Conservation (phyloP, 1,284 basidiomycete genomes). For the Moesziomyces sp. region DNA sequence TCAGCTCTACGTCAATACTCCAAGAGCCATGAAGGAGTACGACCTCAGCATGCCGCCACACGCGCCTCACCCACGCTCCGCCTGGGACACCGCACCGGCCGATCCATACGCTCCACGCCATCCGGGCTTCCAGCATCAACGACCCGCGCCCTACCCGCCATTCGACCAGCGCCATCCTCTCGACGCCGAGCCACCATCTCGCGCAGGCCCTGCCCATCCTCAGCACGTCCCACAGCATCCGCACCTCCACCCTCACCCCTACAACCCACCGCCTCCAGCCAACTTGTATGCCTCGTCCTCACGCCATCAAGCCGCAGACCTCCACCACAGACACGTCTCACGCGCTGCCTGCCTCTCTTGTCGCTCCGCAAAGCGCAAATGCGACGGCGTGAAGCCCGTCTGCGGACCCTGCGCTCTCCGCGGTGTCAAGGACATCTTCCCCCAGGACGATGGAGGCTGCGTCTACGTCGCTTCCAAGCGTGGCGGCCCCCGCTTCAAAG, state of each 20-base stretch:
- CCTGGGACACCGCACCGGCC: conserved; percentile 14
- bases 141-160: conserved; percentile 18
- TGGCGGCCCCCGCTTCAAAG: conserved; percentile 61
- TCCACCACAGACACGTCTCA: conserved; percentile 46
- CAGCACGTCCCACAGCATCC: conserved; percentile 25
- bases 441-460: conserved; percentile 50
- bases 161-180: conserved; percentile 21
- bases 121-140: conserved; percentile 16
- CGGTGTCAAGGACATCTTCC: conserved; percentile 48
- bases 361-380: conserved; percentile 58
- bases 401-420: conserved; percentile 54
- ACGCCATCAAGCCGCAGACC: conserved; percentile 9
- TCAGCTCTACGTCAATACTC: conserved; percentile 21
- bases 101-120: conserved; percentile 24
- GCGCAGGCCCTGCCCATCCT: conserved; percentile 9
- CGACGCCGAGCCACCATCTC: conserved; percentile 25
- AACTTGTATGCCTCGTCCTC: conserved; percentile 26
- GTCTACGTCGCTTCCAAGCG: conserved; percentile 56
- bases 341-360: conserved; percentile 59
- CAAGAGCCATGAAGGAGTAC: conserved; percentile 36
- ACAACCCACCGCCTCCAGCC: conserved; percentile 8
- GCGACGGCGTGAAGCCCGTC: conserved; percentile 55
- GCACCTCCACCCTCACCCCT: conserved; percentile 33
- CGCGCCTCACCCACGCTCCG: conserved; percentile 5
- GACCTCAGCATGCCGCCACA: conserved; percentile 12